A percentile compares a stretch with the other conserved stretches of the same genome.
These are phyloP conservation scores for Glaciozyma martinii DNA, from an alignment of 768 basidiomycete genomes.

Conservation along the genomic window DNA sequence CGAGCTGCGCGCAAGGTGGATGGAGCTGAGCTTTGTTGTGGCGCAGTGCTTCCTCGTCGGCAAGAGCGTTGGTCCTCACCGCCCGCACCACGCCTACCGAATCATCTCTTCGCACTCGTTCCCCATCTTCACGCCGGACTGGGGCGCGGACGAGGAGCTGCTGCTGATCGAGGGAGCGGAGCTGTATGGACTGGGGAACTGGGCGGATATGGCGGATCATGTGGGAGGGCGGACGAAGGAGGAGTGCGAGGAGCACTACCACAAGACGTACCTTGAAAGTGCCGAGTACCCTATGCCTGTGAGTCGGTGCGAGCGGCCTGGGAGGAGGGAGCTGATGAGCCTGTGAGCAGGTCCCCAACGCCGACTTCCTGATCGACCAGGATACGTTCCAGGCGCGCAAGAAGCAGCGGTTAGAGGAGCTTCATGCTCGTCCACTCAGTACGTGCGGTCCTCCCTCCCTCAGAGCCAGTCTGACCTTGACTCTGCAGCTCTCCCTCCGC, in stretches of 20 bases:
- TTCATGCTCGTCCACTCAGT: constrained; percentile 46
- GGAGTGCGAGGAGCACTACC: constrained; percentile 86
- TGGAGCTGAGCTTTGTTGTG: neutral
- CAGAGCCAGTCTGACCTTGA: constrained; percentile 31
- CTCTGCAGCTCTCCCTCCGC: constrained; percentile 39
- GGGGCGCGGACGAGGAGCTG: constrained; percentile 98
- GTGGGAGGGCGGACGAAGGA: constrained; percentile 79
- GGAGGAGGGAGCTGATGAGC: constrained; percentile 31
- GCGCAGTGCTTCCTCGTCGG: constrained; percentile 73
- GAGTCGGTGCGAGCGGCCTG: constrained; percentile 33
- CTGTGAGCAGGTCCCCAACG: constrained; percentile 6
- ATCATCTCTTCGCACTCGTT: constrained; percentile 87
- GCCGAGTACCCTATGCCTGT: constrained; percentile 73
- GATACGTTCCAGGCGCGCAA: constrained; percentile 82
- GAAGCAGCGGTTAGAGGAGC: constrained; percentile 71
- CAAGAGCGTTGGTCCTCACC: constrained; percentile 77
- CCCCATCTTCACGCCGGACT: constrained; percentile 87
- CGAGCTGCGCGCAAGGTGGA: neutral
- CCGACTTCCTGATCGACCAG: constrained; percentile 47
- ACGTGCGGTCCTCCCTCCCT: constrained; percentile 32
- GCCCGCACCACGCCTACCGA: constrained; percentile 77
- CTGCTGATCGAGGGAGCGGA: constrained; percentile 79
- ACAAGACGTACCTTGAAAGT: constrained; percentile 66
- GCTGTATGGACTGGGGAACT: constrained; percentile 83
- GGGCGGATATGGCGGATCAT: constrained; percentile 87